Percentiles rank a stretch among this genome's conserved stretches.
Conservation (phyloP, 768 basidiomycete species). For the Boletus tylopilopsis region DNA sequence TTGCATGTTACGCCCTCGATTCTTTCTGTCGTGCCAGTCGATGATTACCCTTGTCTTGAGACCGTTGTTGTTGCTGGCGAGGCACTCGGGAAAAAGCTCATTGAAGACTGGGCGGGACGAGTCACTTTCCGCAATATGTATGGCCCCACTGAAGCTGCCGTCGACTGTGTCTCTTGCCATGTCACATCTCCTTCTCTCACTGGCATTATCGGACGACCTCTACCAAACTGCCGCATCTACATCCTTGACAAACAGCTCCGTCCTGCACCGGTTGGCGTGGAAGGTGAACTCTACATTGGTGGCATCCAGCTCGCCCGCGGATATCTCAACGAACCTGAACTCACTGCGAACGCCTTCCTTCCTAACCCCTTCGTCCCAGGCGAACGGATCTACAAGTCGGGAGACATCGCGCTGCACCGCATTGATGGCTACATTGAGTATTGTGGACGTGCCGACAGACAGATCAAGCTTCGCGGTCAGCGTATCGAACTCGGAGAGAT, state of each 20-base stretch:
- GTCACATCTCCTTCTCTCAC: constrained; percentile 17
- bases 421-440: constrained; percentile 30
- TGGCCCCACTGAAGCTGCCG: constrained; percentile 32
- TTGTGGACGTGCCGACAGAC: constrained; percentile 32
- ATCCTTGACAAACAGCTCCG: constrained; percentile 26
- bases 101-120: constrained; percentile 23
- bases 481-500: constrained; percentile 34
- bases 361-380: constrained; percentile 28
- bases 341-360: constrained; percentile 26
- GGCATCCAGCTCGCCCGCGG: constrained; percentile 21
- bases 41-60: constrained; percentile 25
- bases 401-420: constrained; percentile 28
- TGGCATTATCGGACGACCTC: constrained; percentile 30
- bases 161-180: constrained; percentile 28
- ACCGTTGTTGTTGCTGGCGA: constrained; percentile 27
- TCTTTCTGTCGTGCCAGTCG: constrained; percentile 24
- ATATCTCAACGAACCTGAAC: constrained; percentile 26
- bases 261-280: constrained; percentile 28
- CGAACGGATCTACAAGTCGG: constrained; percentile 31
- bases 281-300: constrained; percentile 23
- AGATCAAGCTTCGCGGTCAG: constrained; percentile 32
- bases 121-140: constrained; percentile 32
- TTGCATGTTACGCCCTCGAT: constrained; percentile 32
- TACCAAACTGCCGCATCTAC: constrained; percentile 29
- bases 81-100: constrained; percentile 20